Percentiles rank a stretch among this genome's conserved stretches.
phyloP scores from a whole-genome alignment of 1,139 yeast genomes.

The Yamadazyma mexicana region DNA sequence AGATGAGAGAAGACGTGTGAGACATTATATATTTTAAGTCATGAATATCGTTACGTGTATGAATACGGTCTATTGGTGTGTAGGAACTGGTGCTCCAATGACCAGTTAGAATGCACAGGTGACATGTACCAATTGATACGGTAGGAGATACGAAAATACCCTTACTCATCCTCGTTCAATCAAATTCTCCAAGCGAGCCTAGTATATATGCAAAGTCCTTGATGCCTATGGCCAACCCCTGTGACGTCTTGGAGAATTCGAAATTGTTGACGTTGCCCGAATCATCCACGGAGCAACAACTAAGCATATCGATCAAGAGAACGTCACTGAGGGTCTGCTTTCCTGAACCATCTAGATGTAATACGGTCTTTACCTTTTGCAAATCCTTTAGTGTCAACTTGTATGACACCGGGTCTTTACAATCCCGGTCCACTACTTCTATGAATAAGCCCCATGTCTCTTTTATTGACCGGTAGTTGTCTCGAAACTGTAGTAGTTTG shows the following conservation, averaged over 20 bases:
- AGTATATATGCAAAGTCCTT: constrained; percentile 47
- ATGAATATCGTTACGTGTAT: too few species aligned
- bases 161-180: constrained; percentile 11
- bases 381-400: constrained; percentile 34
- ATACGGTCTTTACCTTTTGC: constrained; percentile 27
- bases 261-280: constrained; percentile 33
- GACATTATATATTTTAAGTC: neutral
- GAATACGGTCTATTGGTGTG: too few species aligned
- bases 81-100: too few species aligned
- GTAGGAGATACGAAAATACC: too few species aligned
- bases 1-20: neutral
- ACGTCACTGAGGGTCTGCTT: constrained; percentile 25
- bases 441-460: constrained; percentile 40
- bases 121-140: too few species aligned
- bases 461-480: constrained; percentile 28
- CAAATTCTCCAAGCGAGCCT: constrained; percentile 42
- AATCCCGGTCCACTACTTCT: constrained; percentile 14
- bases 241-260: constrained; percentile 25
- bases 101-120: too few species aligned
- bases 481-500: constrained; percentile 35
- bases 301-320: constrained; percentile 46
- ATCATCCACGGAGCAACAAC: constrained; percentile 33
- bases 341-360: constrained; percentile 26
- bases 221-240: constrained; percentile 32
- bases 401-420: constrained; percentile 9